Conservation (phyloP, 1,284 basidiomycete genomes). For the Ceratobasidium sp. region DNA sequence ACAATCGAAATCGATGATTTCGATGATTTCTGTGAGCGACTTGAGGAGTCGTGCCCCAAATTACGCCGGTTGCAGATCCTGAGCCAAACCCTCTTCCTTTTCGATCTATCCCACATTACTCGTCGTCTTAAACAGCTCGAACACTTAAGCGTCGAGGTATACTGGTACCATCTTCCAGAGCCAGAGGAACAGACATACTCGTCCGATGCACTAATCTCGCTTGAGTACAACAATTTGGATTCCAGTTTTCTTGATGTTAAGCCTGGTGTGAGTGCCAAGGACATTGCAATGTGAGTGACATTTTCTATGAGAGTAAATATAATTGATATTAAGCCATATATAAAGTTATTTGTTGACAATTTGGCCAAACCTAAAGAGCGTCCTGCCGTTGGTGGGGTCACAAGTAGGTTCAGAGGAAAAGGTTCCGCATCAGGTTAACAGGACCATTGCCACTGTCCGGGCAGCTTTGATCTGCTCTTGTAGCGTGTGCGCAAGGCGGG, state of each 20-base stretch:
- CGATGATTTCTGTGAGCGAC: neutral
- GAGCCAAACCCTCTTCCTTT: neutral
- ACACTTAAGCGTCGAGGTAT: neutral
- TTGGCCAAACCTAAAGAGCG: neutral
- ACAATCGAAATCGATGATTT: neutral
- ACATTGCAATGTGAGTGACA: neutral
- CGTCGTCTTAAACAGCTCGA: neutral
- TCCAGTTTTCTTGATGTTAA: neutral
- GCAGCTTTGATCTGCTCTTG: neutral
- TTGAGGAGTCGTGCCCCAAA: neutral
- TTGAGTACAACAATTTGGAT: neutral
- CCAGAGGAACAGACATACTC: neutral
- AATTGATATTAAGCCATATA: neutral
- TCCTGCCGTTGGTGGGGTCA: neutral
- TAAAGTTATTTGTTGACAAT: constrained; percentile 3
- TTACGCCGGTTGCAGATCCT: neutral
- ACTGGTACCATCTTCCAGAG: neutral
- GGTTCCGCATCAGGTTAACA: neutral
- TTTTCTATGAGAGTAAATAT: too few relatives aligned
- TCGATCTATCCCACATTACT: neutral
- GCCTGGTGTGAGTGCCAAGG: neutral
- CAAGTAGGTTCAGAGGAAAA: neutral
- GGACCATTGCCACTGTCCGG: neutral
- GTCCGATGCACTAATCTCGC: neutral
- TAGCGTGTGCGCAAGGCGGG: neutral